Percentiles rank a stretch among this genome's conserved stretches.
These are phyloP conservation scores for Ophiostoma fasciatum DNA, from an alignment of 2,329 filamentous ascomycete genomes.

Conservation along the genomic window DNA sequence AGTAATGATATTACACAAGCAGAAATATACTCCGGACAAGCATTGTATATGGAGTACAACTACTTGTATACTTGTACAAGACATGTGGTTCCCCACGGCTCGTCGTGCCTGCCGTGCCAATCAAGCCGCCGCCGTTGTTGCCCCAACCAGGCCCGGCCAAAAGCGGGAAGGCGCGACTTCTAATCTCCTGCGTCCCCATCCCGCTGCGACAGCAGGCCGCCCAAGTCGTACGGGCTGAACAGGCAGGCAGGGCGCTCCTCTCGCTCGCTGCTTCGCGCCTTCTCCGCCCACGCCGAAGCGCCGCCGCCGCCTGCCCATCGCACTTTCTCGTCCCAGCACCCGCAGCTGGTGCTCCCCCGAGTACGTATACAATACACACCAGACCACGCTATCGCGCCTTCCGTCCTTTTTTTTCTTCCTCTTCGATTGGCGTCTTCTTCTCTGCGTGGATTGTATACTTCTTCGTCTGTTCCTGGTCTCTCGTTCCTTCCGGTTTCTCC, in stretches of 20 bases:
- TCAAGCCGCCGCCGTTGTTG: neutral
- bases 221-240: neutral
- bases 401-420: neutral
- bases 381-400: too few species aligned
- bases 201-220: constrained; percentile 1
- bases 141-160: neutral
- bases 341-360: too few species aligned
- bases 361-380: too few species aligned
- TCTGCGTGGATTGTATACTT: neutral
- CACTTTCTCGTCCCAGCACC: neutral
- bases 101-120: neutral
- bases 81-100: too few species aligned
- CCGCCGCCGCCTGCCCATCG: neutral
- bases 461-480: neutral
- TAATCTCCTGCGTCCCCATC: constrained; percentile 4
- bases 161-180: constrained; percentile 5
- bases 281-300: constrained; percentile 6
- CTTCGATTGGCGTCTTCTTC: neutral
- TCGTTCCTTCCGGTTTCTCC: neutral
- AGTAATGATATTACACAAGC: too few species aligned
- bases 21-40: too few species aligned
- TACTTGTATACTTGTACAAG: too few species aligned
- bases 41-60: too few species aligned
- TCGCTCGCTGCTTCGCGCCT: too few species aligned
- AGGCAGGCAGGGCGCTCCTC: too few species aligned